Conservation (phyloP, 345 rosid genomes). For the Populus ilicifolia region DNA sequence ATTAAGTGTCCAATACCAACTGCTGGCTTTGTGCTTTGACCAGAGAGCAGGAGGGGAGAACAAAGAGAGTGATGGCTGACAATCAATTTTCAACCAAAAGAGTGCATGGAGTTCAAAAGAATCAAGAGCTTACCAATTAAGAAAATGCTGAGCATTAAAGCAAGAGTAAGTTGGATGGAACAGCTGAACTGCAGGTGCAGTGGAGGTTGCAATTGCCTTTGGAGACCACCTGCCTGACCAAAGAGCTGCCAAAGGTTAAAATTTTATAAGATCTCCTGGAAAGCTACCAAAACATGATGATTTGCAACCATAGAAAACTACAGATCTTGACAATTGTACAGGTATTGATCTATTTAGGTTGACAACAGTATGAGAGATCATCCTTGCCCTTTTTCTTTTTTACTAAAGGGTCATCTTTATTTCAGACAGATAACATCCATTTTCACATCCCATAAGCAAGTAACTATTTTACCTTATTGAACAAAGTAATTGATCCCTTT, state of each 20-base stretch:
- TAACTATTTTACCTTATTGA: constrained; percentile 43
- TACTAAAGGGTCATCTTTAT: neutral
- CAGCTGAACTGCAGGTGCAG: constrained; percentile 41
- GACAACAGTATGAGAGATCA: neutral
- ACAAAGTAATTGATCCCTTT: constrained; percentile 29
- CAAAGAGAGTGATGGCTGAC: neutral
- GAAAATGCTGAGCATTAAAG: constrained; percentile 58
- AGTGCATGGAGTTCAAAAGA: neutral
- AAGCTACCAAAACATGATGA: constrained; percentile 1
- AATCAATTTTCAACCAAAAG: neutral
- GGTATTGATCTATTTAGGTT: neutral
- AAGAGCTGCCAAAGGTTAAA: constrained; percentile 38
- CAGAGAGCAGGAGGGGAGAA: neutral
- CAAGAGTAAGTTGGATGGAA: constrained; percentile 59
- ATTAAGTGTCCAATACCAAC: neutral
- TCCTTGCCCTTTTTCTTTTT: neutral
- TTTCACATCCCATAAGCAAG: neutral
- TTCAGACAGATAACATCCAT: neutral
- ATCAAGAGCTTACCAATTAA: constrained; percentile 51
- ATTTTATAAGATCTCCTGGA: neutral
- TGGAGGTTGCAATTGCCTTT: constrained; percentile 46
- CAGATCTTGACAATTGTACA: neutral
- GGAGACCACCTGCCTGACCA: constrained; percentile 39
- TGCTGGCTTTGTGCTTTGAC: neutral
- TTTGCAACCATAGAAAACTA: neutral